Evolutionary conservation across 306 rosid species (phyloP), one percentile per base, ranked within the genome.

Genomic region (Pterocarpus santalinus): DNA sequence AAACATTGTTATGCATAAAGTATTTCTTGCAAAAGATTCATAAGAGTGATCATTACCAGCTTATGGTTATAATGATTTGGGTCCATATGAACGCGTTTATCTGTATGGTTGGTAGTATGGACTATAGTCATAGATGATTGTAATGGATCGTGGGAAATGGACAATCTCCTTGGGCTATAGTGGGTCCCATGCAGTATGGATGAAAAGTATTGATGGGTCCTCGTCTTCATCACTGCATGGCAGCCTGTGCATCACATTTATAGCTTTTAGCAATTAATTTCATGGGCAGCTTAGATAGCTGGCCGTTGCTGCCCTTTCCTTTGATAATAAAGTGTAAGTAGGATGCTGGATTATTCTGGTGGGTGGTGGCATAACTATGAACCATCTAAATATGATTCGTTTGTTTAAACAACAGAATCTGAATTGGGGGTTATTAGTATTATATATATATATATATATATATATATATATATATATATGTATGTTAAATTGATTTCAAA

Each of bases 211-310:
- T 39, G 74, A 16, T 39, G 58, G 77, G 71, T 77, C 84, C 77
- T 7, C 36, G 30, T 56, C 70, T 51, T 36, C 72, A 64, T 76
- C 80, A 47, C 63, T 55, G 71, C 82, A 55, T 81, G 86, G 51
- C 65, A 80, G 85, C 90, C 87, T 86, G 91, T 89, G 92, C 88
- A 28, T 61, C 4, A 34, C 66, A 83, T 74, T 76, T 83, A 16
- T 52, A 36, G 14, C 51, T 39, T 15, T 15, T 17, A 56, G 22
- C 8, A 15, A 56, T 38, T 13, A 39, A 32, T 73, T 66, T 55
- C 22, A 55, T 55, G 61, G 61, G 61, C 61, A 55, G 32, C 61
- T 15, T 55, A 16, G 61, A 55, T 55, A 55, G 32, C 32, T 55
- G 61, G 61, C 61, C 15, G 10, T 2, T 47, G 53, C 15, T 47